A percentile compares a stretch with the other conserved stretches of the same genome.
phyloP scores from a whole-genome alignment of 2,329 filamentous ascomycete genomes.

The Aureobasidium mangrovei region DNA sequence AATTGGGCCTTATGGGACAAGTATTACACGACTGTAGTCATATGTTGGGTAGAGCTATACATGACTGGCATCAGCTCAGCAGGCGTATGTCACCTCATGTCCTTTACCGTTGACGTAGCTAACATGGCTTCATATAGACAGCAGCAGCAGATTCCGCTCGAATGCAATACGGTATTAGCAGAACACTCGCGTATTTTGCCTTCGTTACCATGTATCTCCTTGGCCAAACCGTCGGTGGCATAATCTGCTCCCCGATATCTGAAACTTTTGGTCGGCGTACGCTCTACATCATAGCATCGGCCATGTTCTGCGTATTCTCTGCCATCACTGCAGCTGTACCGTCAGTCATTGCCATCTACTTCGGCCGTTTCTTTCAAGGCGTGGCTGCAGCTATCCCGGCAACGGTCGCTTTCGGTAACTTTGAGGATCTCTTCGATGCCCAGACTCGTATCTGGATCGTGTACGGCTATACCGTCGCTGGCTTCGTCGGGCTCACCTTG shows the following conservation, averaged over 20 bases:
- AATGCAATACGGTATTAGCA: slow-evolving; percentile 16
- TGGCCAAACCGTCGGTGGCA: slow-evolving; percentile 30
- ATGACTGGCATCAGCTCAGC: slow-evolving; percentile 19
- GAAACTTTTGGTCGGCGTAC: slow-evolving; percentile 30
- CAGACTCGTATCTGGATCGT: slow-evolving; percentile 38
- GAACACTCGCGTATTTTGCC: slow-evolving; percentile 17
- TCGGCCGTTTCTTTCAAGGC: slow-evolving; percentile 37
- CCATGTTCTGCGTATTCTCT: slow-evolving; percentile 26
- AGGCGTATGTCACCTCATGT: slow-evolving; percentile 11
- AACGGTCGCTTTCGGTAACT: slow-evolving; percentile 39
- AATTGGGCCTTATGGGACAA: slow-evolving; percentile 16
- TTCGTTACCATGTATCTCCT: slow-evolving; percentile 25
- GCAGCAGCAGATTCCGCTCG: slow-evolving; percentile 16
- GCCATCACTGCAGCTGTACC: slow-evolving; percentile 31
- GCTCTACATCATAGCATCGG: slow-evolving; percentile 27
- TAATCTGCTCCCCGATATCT: slow-evolving; percentile 31
- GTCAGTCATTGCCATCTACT: slow-evolving; percentile 28
- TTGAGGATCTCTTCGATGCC: slow-evolving; percentile 42
- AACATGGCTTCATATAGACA: slow-evolving; percentile 13
- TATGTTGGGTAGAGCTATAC: slow-evolving; percentile 18
- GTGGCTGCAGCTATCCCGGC: slow-evolving; percentile 39
- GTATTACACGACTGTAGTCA: slow-evolving; percentile 16
- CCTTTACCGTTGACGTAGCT: background rate
- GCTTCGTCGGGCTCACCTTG: slow-evolving; percentile 35
- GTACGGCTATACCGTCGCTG: slow-evolving; percentile 36